A percentile compares a stretch with the other conserved stretches of the same genome.
Conservation (phyloP, 176 grass and related monocot species). For the Oryza brachyantha region DNA sequence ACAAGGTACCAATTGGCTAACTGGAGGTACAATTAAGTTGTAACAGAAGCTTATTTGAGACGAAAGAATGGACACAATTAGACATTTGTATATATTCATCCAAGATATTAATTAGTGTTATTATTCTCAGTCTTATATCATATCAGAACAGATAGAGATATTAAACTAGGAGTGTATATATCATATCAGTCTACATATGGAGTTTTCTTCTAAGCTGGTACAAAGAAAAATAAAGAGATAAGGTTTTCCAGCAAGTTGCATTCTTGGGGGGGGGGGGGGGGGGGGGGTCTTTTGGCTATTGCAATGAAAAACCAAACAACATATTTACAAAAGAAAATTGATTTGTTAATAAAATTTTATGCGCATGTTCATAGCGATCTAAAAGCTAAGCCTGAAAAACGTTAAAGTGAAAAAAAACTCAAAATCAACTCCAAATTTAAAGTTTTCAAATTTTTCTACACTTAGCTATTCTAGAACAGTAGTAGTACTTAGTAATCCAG, state of each 20-base stretch:
- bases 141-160: neutral
- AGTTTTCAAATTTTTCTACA: too few species aligned
- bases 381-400: too few species aligned
- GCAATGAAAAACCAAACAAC: too few species aligned
- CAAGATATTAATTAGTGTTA: neutral
- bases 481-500: neutral
- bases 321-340: too few species aligned
- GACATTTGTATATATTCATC: neutral
- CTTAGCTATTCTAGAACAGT: neutral
- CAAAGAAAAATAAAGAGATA: neutral
- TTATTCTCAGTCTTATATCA: neutral
- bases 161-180: neutral
- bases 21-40: neutral
- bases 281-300: too few species aligned
- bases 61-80: neutral
- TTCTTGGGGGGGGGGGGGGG: too few species aligned
- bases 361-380: too few species aligned
- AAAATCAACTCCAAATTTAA: too few species aligned
- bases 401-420: too few species aligned
- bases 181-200: neutral
- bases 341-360: too few species aligned
- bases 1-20: too few species aligned
- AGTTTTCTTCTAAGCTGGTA: neutral
- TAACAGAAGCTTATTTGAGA: neutral
- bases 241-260: too few species aligned